Percentiles rank a stretch among this genome's conserved stretches.
phyloP scores from a whole-genome alignment of 106 monocot genomes.

The Xerophyta viscosa region DNA sequence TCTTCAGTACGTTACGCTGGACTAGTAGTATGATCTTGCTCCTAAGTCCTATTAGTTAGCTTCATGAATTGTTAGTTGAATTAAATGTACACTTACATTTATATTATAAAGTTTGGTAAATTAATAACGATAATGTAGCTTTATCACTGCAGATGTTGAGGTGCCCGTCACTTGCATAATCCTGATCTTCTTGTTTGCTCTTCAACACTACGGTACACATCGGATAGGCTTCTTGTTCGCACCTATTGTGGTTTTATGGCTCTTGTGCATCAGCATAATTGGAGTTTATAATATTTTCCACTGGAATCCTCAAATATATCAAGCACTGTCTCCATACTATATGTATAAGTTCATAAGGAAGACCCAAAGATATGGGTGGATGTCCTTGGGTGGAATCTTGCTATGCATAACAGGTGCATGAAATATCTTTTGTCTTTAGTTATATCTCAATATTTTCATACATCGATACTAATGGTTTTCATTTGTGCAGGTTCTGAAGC shows the following conservation, averaged over 20 bases:
- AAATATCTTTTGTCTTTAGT: background rate
- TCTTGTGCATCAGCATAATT: constrained; percentile 27
- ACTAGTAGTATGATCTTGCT: too few relatives aligned
- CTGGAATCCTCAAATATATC: constrained; percentile 29
- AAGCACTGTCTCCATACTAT: constrained; percentile 20
- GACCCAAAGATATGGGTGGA: constrained; percentile 21
- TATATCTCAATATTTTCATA: background rate
- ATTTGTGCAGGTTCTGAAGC: constrained; percentile 75
- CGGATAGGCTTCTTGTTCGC: constrained; percentile 33
- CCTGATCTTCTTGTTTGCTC: constrained; percentile 26
- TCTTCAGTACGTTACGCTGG: too few relatives aligned
- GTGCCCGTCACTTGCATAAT: constrained; percentile 27
- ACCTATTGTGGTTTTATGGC: constrained; percentile 28
- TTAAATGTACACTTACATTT: too few relatives aligned
- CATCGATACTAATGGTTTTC: background rate
- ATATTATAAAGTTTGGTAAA: too few relatives aligned
- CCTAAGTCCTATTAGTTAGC: too few relatives aligned
- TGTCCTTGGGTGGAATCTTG: constrained; percentile 23
- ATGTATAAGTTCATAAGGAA: constrained; percentile 22
- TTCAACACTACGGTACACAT: constrained; percentile 38
- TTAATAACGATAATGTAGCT: background rate
- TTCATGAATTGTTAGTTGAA: too few relatives aligned
- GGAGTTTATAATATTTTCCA: constrained; percentile 28
- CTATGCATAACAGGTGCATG: constrained; percentile 20
- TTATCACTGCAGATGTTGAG: constrained; percentile 21